A percentile compares a stretch with the other conserved stretches of the same genome.
Evolutionary conservation across 495 filamentous ascomycete species (phyloP).

Genomic region (Umbilicaria muhlenbergii): DNA sequence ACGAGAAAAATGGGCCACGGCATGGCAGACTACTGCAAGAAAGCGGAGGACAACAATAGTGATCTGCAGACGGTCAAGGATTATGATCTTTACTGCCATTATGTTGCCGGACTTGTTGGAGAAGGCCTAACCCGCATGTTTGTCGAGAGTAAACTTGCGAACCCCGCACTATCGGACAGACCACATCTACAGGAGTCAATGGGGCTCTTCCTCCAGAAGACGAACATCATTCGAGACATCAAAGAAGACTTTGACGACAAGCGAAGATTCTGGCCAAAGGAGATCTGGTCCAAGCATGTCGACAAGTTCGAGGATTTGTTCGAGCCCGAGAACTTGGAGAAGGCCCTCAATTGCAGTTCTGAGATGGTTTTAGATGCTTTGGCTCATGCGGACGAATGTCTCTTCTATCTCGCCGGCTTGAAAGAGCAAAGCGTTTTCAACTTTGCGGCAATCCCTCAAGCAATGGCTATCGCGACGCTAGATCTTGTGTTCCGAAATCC

Average conservation of each 20-base stretch:
- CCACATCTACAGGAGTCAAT: constrained; percentile 79
- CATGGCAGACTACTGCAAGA: constrained; percentile 88
- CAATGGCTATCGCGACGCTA: constrained; percentile 93
- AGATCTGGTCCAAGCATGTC: constrained; percentile 93
- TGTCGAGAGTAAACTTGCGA: constrained; percentile 75
- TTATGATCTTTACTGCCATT: constrained; percentile 93
- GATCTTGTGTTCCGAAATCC: constrained; percentile 87
- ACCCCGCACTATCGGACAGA: constrained; percentile 64
- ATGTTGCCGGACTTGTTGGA: constrained; percentile 92
- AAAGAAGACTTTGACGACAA: constrained; percentile 78
- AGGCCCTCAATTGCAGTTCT: constrained; percentile 75
- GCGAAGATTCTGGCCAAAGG: constrained; percentile 83
- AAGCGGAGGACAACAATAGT: constrained; percentile 59
- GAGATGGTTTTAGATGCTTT: constrained; percentile 90
- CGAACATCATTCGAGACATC: constrained; percentile 94
- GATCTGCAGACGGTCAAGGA: constrained; percentile 73
- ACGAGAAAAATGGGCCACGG: constrained; percentile 91
- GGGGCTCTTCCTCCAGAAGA: constrained; percentile 95
- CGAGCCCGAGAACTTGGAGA: constrained; percentile 60
- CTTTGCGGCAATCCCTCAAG: constrained; percentile 95
- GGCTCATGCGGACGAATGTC: constrained; percentile 75
- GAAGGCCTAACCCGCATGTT: constrained; percentile 87
- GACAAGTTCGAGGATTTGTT: constrained; percentile 80
- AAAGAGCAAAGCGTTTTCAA: constrained; percentile 99
- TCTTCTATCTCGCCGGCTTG: constrained; percentile 93